Percentiles rank a stretch among this genome's conserved stretches.
These are phyloP conservation scores for Barnettozyma wickerhamii DNA, from an alignment of 805 yeast species.

Conservation along the genomic window DNA sequence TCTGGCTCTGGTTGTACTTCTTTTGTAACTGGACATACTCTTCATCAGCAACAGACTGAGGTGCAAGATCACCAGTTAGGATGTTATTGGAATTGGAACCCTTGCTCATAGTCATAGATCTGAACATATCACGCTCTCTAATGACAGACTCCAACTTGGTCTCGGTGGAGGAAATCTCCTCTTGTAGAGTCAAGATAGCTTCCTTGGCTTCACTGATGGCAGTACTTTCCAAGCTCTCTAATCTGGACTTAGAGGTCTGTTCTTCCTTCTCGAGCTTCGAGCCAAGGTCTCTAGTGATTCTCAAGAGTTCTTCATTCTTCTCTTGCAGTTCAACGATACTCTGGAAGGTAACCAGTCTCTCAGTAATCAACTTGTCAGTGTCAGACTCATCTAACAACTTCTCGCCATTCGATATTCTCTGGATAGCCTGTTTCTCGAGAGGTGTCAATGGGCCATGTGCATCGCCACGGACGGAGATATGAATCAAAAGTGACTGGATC, in stretches of 20 bases:
- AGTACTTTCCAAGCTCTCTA: conserved; percentile 38
- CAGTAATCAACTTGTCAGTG: conserved; percentile 67
- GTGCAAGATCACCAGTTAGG: conserved; percentile 16
- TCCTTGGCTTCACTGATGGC: conserved; percentile 62
- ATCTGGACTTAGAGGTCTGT: conserved; percentile 28
- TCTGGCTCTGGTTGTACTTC: conserved; percentile 14
- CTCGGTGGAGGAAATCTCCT: conserved; percentile 49
- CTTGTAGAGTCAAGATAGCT: conserved; percentile 60
- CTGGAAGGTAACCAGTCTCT: conserved; percentile 67
- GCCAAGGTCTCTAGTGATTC: conserved; percentile 68
- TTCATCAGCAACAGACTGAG: conserved; percentile 1
- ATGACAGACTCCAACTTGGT: conserved; percentile 48
- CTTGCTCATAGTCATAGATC: conserved; percentile 28
- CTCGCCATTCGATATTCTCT: conserved; percentile 39
- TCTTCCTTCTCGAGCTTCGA: conserved; percentile 66
- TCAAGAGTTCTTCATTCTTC: conserved; percentile 69
- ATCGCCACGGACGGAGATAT: conserved; percentile 52
- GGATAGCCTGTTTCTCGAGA: conserved; percentile 62
- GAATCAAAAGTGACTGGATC: conserved; percentile 68
- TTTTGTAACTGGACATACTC: conserved; percentile 11
- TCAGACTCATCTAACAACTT: conserved; percentile 45
- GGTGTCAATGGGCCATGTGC: conserved; percentile 58
- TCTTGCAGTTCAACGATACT: conserved; percentile 62
- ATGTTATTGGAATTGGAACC: conserved; percentile 11
- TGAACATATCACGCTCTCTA: conserved; percentile 68